Base-by-base conservation (phyloP, 1,284 basidiomycete genomes). In the Coniferiporia weirii region DNA sequence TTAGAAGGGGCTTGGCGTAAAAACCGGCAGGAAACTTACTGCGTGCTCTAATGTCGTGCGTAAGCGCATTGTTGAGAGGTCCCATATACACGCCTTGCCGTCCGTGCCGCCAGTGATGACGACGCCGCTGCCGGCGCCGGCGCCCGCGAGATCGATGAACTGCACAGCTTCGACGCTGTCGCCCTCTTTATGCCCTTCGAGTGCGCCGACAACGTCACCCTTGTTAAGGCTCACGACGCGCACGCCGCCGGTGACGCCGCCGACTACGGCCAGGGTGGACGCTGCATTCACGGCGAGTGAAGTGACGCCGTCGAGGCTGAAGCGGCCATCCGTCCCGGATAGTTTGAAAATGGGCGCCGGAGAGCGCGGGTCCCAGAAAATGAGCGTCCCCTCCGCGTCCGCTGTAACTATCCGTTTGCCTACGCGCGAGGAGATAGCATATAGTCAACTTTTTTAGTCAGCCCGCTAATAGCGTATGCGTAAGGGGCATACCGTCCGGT, bases 81-180 rank as follows among this genome's bases (percentile, higher is more conserved):
- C 96, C 94, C 95, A 98, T 47, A 98, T 87, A 68, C 91, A 93
- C 27, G 88, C 89, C 71, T 92, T 95, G 0, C 95, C 95, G 70
- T 99, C 97, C 8, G 95, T 98, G 1, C 84, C 94, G 7, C 91
- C 95, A 0, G 91, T 95, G 1, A 95, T 85, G 32, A 89, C 89
- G 13, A 92, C 82, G 35, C 88, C 82, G 60, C 78, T 77, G 4
- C 61, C 61, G 48, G 71, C 76, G 50, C 70, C 79, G 10, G 72
- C 79, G 45, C 83, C 82, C 27, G 86, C 72, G 52, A 96, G 74
- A 66, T 94, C 91, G 49, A 96, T 80, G 69, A 98, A 98, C 56
- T 83, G 83, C 38, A 97, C 81, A 0, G 88, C 85, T 75, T 99
- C 97, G 36, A 99, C 84, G 64, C 91, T 94, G 69, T 97, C 93